Evolutionary conservation across 1,139 yeast genomes (phyloP).

Genomic region (Taphrina wiesneri): DNA sequence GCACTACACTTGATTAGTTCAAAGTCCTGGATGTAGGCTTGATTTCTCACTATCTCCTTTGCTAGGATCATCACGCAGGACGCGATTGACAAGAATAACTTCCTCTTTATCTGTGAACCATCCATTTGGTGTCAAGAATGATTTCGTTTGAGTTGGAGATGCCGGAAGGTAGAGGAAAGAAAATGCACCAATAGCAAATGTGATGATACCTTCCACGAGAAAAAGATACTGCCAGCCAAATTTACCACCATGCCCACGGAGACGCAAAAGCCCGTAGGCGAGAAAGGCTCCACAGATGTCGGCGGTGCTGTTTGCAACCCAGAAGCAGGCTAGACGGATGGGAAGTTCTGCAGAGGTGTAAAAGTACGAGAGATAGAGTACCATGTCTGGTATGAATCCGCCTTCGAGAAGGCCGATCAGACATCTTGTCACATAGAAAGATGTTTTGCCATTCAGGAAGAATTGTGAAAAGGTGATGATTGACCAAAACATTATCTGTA

Average conservation of each 20-base stretch:
- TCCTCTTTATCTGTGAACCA: slow-evolving; percentile 63
- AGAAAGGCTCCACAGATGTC: slow-evolving; percentile 47
- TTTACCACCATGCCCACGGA: slow-evolving; percentile 48
- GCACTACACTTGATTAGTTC: slow-evolving; percentile 46
- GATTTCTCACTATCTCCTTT: slow-evolving; percentile 52
- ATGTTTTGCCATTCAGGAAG: slow-evolving; percentile 47
- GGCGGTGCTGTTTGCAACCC: slow-evolving; percentile 46
- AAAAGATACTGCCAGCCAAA: slow-evolving; percentile 64
- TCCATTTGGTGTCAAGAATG: slow-evolving; percentile 55
- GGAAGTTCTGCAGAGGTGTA: slow-evolving; percentile 42
- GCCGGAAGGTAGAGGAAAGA: slow-evolving; percentile 59
- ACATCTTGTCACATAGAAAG: slow-evolving; percentile 47
- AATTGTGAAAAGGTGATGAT: slow-evolving; percentile 54
- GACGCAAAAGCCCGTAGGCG: slow-evolving; percentile 52
- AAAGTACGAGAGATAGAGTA: slow-evolving; percentile 57
- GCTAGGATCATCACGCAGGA: slow-evolving; percentile 64
- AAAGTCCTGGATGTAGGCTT: background rate
- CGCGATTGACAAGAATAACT: slow-evolving; percentile 60
- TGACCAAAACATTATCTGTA: slow-evolving; percentile 56
- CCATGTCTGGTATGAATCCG: slow-evolving; percentile 49
- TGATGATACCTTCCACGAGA: slow-evolving; percentile 57
- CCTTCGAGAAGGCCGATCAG: slow-evolving; percentile 27
- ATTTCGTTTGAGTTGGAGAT: slow-evolving; percentile 58
- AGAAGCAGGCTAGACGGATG: slow-evolving; percentile 54
- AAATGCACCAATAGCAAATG: slow-evolving; percentile 54